Base-by-base conservation (phyloP, 768 basidiomycete genomes). In the Auriscalpium microsporum region DNA sequence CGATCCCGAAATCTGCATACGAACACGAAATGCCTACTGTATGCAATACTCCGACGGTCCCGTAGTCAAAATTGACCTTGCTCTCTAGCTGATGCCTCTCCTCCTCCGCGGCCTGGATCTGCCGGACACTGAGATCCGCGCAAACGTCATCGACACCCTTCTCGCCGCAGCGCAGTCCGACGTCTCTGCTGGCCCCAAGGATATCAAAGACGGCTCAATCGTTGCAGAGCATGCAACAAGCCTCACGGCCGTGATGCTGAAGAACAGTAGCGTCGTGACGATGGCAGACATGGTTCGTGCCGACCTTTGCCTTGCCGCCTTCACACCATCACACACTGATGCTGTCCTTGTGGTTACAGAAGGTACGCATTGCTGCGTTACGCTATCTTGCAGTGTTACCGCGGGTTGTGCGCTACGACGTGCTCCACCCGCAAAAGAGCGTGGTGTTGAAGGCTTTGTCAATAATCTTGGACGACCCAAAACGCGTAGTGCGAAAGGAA, bases 401-500 rank as follows among this genome's bases (percentile, higher is more conserved):
- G 0, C 76, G 74, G 42, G 76, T 83, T 36, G 80, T 97, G 49
- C 83, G 87, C 36, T 95, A 92, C 67, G 86, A 90, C 60, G 72
- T 86, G 11, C 75, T 99, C 40, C 92, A 95, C 64, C 85, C 89
- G 1, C 78, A 82, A 64, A 97, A 92, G 68, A 56, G 80, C 2
- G 71, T 65, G 0, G 87, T 96, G 21, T 68, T 97, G 50, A 82
- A 82, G 38, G 84, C 86, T 57, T 75, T 99, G 28, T 85, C 78
- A 0, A 82, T 77, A 58, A 81, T 78, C 4, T 69, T 98, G 48
- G 96, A 98, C 66, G 96, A 98, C 71, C 90, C 90, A n/a, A 87
- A 86, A 66, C 75, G 88, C 56, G 71, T 71, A 2, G 94, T 99
- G 8, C 77, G 96, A 52, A 85, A 82, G 63, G 90, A 89, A 63